These are phyloP conservation scores for Acacia confusa DNA, from an alignment of 306 rosid species.

Conservation along the genomic window DNA sequence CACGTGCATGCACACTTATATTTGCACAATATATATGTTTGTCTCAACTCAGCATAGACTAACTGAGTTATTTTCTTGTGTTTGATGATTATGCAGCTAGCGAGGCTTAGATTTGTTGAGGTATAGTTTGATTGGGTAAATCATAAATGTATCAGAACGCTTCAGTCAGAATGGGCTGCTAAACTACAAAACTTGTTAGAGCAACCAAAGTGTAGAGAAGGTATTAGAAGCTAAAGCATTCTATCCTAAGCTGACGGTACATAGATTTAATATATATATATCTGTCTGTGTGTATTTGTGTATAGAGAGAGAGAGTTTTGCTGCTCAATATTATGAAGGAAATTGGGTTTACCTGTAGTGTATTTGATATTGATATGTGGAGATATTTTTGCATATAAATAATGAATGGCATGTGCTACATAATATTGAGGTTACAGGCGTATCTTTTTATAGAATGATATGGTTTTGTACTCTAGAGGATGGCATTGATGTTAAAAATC, in stretches of 20 bases:
- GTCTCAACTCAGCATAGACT: not conserved
- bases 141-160: not conserved
- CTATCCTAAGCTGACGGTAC: not conserved
- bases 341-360: not conserved
- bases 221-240: not conserved
- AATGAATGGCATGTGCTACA: not conserved
- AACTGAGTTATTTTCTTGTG: not conserved
- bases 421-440: not conserved
- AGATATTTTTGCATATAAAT: not conserved
- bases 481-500: not conserved
- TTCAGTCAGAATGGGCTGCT: not conserved
- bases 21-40: not conserved
- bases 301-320: not conserved
- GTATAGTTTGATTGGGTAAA: not conserved
- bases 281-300: too few species aligned
- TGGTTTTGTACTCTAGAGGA: not conserved
- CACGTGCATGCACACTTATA: too few species aligned
- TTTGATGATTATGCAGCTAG: conserved; percentile 23
- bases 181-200: not conserved
- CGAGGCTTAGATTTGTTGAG: conserved; percentile 15
- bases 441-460: not conserved
- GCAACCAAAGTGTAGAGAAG: not conserved
- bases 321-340: not conserved
- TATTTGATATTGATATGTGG: not conserved
- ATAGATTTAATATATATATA: not conserved